Conservation (phyloP, 306 rosid genomes). For the Prinsepia uniflora region DNA sequence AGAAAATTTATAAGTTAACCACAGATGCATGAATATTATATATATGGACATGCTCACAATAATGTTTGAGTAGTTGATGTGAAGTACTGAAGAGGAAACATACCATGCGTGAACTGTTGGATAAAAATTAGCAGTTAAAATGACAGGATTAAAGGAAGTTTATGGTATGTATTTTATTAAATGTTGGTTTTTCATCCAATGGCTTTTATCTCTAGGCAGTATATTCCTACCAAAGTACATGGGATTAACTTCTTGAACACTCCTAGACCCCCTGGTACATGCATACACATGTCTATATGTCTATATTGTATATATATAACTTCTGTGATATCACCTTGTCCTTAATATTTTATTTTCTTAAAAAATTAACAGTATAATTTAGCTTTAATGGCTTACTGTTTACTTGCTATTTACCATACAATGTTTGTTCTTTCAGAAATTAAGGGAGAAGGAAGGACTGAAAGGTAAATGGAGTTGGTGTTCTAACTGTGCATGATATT, state of each 20-base stretch:
- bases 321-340: neutral
- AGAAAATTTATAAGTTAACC: neutral
- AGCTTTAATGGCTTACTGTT: neutral
- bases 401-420: neutral
- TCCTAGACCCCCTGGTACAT: no score
- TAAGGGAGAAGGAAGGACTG: slow-evolving; percentile 38
- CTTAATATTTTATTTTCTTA: neutral
- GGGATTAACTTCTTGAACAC: neutral
- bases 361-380: neutral
- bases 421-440: slow-evolving; percentile 31
- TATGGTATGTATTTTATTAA: neutral
- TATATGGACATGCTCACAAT: neutral
- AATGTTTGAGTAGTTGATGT: neutral
- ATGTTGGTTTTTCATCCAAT: neutral
- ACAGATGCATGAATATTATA: no score
- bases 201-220: neutral
- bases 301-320: neutral
- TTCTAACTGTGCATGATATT: slow-evolving; percentile 14
- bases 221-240: neutral
- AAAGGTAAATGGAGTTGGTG: slow-evolving; percentile 30
- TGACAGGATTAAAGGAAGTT: neutral
- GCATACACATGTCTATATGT: no score
- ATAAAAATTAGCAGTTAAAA: neutral
- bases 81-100: neutral
- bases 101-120: neutral